A percentile compares a stretch with the other conserved stretches of the same genome.
Conservation (phyloP, 495 filamentous ascomycete species). For the Penicillium canescens region DNA sequence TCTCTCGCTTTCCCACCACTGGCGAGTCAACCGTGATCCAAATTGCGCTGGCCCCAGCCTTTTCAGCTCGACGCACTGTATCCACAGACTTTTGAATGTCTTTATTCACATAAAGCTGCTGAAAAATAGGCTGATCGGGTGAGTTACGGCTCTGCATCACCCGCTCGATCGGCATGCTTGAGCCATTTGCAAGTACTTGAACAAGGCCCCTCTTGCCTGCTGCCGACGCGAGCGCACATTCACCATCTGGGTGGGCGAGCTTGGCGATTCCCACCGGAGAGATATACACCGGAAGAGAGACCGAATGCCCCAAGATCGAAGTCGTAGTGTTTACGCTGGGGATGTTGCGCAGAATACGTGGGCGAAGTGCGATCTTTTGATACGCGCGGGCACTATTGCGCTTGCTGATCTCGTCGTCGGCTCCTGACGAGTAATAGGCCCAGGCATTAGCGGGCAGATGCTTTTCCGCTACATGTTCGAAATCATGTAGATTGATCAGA, state of each 20-base stretch:
- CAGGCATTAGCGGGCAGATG: conserved; percentile 66
- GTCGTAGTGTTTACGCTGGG: conserved; percentile 68
- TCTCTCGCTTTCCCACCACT: conserved; percentile 61
- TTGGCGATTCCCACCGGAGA: conserved; percentile 79
- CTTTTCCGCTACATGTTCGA: conserved; percentile 55
- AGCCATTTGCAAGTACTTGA: conserved; percentile 31
- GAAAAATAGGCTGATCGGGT: conserved; percentile 73
- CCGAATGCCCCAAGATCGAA: conserved; percentile 72
- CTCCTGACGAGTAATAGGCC: conserved; percentile 83
- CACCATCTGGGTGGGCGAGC: conserved; percentile 77
- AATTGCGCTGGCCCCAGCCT: conserved; percentile 72
- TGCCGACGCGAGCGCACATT: conserved; percentile 70
- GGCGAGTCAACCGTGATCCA: conserved; percentile 70
- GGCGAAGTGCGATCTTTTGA: conserved; percentile 79
- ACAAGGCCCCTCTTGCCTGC: conserved; percentile 61
- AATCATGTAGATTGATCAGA: conserved; percentile 67
- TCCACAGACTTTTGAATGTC: conserved; percentile 74
- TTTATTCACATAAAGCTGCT: conserved; percentile 88
- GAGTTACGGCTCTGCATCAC: conserved; percentile 57
- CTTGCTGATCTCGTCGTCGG: conserved; percentile 86
- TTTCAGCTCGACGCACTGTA: conserved; percentile 75
- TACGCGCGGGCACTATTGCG: conserved; percentile 78
- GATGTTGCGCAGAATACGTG: conserved; percentile 71
- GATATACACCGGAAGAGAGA: conserved; percentile 73
- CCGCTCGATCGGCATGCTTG: conserved; percentile 63